Evolutionary conservation across 345 rosid genomes (phyloP).

Genomic region (Garcia nutans): DNA sequence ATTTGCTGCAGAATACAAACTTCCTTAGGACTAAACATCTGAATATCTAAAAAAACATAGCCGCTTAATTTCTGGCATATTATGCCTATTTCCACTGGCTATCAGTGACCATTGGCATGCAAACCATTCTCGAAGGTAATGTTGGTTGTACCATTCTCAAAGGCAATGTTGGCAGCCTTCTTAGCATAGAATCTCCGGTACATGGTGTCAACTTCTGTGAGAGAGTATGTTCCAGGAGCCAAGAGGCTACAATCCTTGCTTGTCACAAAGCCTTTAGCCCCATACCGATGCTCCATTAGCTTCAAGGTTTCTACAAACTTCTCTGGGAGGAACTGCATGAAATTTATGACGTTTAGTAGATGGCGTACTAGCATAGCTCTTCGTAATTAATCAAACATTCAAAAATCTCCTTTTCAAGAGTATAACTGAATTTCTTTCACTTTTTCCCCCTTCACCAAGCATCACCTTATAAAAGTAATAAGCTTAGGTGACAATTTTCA

Average conservation of each 20-base stretch:
- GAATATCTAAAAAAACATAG: conserved; percentile 3
- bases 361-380: background rate
- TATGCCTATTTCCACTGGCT: background rate
- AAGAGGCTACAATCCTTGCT: conserved; percentile 81
- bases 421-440: background rate
- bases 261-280: conserved; percentile 94
- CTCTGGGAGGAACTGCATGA: conserved; percentile 68
- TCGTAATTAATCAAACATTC: background rate
- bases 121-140: conserved; percentile 44
- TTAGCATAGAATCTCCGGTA: conserved; percentile 88
- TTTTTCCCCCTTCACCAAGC: no score
- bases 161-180: conserved; percentile 39
- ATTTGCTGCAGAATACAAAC: conserved; percentile 21
- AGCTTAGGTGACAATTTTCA: background rate
- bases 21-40: conserved; percentile 1
- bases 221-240: conserved; percentile 87
- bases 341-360: background rate
- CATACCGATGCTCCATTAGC: conserved; percentile 96
- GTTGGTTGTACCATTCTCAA: conserved; percentile 45
- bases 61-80: background rate
- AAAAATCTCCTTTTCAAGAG: background rate
- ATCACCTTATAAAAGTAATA: background rate
- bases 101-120: conserved; percentile 68
- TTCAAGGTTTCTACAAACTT: conserved; percentile 82
- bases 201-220: conserved; percentile 87